Evolutionary conservation across 768 basidiomycete genomes (phyloP).

Genomic region (Collybia nuda): DNA sequence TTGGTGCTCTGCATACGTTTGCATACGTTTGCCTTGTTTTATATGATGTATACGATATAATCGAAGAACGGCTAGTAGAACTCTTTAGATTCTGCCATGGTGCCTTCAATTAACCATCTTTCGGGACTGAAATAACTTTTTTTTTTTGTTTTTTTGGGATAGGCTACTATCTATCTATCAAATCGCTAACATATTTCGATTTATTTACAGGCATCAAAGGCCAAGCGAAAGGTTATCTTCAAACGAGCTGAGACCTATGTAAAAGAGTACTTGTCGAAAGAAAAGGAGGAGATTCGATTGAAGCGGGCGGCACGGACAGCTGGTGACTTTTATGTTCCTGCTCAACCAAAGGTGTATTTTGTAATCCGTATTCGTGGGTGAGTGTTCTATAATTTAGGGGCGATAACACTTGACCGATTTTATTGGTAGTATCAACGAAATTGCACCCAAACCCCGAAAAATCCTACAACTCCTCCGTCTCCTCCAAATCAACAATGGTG

Average conservation of each 20-base stretch:
- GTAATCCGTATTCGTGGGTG: conserved; percentile 97
- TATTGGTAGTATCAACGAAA: conserved; percentile 90
- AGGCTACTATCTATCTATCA: not conserved
- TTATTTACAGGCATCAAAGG: conserved; percentile 67
- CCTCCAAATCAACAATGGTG: conserved; percentile 99
- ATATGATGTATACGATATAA: conserved; percentile 83
- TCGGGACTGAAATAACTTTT: conserved; percentile 69
- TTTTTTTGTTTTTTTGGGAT: too few relatives aligned
- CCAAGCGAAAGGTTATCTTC: conserved; percentile 97
- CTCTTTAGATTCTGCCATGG: conserved; percentile 57
- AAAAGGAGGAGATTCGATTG: conserved; percentile 95
- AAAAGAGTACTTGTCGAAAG: conserved; percentile 90
- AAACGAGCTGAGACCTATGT: conserved; percentile 98
- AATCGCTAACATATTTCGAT: not conserved
- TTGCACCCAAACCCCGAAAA: conserved; percentile 99
- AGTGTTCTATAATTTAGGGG: conserved; percentile 27
- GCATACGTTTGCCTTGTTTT: too few relatives aligned
- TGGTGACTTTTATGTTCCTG: conserved; percentile 97
- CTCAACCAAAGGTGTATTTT: conserved; percentile 96
- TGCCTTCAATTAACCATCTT: conserved; percentile 90
- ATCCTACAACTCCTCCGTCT: conserved; percentile 98
- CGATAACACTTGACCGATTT: not conserved
- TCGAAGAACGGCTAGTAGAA: conserved; percentile 78
- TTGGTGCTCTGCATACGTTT: conserved; percentile 2
- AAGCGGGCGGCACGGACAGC: conserved; percentile 89